Base-by-base conservation (phyloP, 371 early-diverging fungal species). In the Lichtheimia corymbifera region DNA sequence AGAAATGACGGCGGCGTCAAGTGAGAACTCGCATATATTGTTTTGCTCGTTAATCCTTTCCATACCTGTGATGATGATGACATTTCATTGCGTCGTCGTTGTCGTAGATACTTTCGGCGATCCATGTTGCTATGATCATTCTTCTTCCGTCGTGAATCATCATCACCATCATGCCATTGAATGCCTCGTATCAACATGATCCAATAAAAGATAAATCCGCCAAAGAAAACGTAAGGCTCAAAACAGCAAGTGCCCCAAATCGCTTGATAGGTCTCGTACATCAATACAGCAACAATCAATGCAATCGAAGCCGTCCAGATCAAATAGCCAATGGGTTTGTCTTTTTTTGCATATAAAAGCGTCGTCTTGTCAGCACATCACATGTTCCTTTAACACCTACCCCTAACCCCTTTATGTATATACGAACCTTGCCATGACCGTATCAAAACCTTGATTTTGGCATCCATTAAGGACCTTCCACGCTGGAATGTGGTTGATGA, bases 251-350 rank as follows among this genome's bases (percentile, higher is more conserved):
- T 44, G 15, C 50, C 62, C 62, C 62, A 62, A 28, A 55, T 35
- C n/a, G 55, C 62, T 40, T 62, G 62, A 17, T 62, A 62, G 14
- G 27, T 13, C 28, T 62, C 62, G 18, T 62, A 62, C 2, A 40
- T 18, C 4, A 59, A 9, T 5, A 59, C 59, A 17, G 30, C 14
- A 13, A 43, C 17, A 11, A 59, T 40, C 11, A 52, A 20, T 9
- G 12, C 50, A 1, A 35, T 24, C 4, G 45, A 18, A 3, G 27
- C 35, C 5, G 50, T 51, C 51, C 50, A 49, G 17, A 24, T 22
- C 15, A 14, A 17, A 18, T 59, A 59, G 3, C 30, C 50, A 6
- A 41, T 41, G 1, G 50, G 42, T 9, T 59, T 50, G 4, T 41
- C 41, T 14, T 7, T 18, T 42, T 54, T 54, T n/a, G 0, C 4